Conservation (phyloP, 495 filamentous ascomycete genomes). For the Aspergillus ostianus region DNA sequence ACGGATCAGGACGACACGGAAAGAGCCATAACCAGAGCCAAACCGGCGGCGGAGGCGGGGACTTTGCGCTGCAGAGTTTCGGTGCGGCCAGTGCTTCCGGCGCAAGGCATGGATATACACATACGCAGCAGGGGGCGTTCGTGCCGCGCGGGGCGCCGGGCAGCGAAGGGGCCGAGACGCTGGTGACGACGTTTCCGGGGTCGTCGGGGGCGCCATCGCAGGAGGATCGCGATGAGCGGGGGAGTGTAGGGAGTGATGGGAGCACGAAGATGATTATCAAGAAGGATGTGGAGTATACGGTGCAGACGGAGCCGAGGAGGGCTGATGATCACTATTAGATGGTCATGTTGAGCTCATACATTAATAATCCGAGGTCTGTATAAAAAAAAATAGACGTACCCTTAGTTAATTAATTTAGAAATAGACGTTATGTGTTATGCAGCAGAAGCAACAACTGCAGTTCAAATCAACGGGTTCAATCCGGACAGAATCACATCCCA, state of each 20-base stretch:
- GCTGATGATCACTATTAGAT: background rate
- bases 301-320: conserved; percentile 12
- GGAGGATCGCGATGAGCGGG: conserved; percentile 16
- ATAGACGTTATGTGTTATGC: background rate
- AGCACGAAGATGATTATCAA: conserved; percentile 37
- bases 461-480: background rate
- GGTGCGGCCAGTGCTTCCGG: background rate
- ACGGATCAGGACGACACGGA: background rate
- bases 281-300: conserved; percentile 33
- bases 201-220: background rate
- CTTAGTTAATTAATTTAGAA: background rate
- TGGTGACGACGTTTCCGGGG: background rate
- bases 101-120: background rate
- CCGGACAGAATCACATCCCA: background rate
- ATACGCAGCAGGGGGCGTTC: background rate
- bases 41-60: too few relatives aligned
- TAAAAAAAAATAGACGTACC: too few relatives aligned
- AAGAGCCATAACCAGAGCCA: background rate
- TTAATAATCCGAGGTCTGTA: background rate
- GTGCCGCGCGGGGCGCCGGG: background rate
- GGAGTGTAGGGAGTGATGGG: conserved; percentile 29
- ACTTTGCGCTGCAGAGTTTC: background rate
- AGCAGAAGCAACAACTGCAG: too few relatives aligned
- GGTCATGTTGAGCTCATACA: background rate
- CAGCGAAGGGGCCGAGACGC: background rate